Percentiles rank a stretch among this genome's conserved stretches.
Conservation (phyloP, 164 flowering plant species). For the Litsea cubeba region DNA sequence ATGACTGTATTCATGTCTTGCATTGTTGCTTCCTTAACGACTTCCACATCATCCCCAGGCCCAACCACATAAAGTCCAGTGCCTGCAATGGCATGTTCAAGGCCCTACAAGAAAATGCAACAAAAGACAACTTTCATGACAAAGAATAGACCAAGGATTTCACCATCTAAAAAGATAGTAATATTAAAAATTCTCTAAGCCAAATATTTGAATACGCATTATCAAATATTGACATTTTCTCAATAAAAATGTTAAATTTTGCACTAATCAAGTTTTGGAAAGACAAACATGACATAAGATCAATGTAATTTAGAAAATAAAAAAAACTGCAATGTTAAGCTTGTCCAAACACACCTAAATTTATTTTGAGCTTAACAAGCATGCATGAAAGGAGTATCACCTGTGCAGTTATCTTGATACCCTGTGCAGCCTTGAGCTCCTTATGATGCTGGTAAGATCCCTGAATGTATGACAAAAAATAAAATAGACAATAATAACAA, state of each 20-base stretch:
- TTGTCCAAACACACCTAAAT: no score
- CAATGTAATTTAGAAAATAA: background rate
- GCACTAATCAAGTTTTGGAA: background rate
- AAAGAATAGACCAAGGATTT: no score
- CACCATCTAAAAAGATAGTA: no score
- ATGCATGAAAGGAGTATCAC: slow-evolving; percentile 24
- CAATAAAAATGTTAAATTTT: background rate
- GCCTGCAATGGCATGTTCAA: slow-evolving; percentile 97
- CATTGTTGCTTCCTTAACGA: slow-evolving; percentile 65
- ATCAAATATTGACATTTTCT: no score
- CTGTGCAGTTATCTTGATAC: slow-evolving; percentile 94
- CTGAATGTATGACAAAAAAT: slow-evolving; percentile 26
- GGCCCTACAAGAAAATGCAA: slow-evolving; percentile 46
- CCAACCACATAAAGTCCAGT: slow-evolving; percentile 84
- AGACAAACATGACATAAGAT: background rate
- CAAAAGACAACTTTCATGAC: background rate
- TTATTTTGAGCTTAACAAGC: no score
- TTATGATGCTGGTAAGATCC: slow-evolving; percentile 86
- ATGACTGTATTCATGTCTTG: slow-evolving; percentile 86
- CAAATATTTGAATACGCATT: no score
- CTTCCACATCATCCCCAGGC: slow-evolving; percentile 84
- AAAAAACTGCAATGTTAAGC: no score
- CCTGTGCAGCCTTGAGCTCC: slow-evolving; percentile 96
- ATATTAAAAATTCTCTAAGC: no score
- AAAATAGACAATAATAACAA: no score